Evolutionary conservation across 2,329 filamentous ascomycete species (phyloP).

Genomic region (Dactylellina leptospora): DNA sequence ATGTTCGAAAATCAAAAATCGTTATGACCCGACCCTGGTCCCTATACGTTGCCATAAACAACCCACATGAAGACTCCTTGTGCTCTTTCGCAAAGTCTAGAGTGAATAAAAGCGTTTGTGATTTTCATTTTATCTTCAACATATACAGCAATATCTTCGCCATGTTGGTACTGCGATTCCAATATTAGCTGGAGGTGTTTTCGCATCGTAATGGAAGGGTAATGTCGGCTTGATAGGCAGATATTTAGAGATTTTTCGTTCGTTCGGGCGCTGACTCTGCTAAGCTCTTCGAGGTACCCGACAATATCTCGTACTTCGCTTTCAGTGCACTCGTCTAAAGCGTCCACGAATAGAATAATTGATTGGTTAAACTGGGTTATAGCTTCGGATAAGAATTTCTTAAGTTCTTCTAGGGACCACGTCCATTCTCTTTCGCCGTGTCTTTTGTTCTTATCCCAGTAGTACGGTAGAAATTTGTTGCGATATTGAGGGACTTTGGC

Average conservation of each 20-base stretch:
- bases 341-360: constrained; percentile 57
- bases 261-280: constrained; percentile 29
- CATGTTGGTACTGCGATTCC: constrained; percentile 57
- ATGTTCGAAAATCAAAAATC: no score
- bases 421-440: not conserved
- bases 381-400: constrained; percentile 1
- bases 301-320: constrained; percentile 58
- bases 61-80: constrained; percentile 35
- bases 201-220: constrained; percentile 58
- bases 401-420: not conserved
- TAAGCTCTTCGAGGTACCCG: constrained; percentile 57
- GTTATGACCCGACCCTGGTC: no score
- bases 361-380: not conserved
- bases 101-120: not conserved
- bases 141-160: constrained; percentile 56
- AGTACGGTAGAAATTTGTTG: constrained; percentile 11
- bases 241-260: constrained; percentile 50
- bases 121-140: not conserved
- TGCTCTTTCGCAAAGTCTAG: constrained; percentile 4
- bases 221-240: constrained; percentile 59
- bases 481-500: constrained; percentile 2
- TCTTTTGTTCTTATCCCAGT: not conserved
- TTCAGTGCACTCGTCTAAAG: constrained; percentile 59
- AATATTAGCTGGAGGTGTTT: constrained; percentile 56
- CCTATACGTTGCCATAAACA: no score